Conservation (phyloP, 768 basidiomycete species). For the Leccinum truebloodii region DNA sequence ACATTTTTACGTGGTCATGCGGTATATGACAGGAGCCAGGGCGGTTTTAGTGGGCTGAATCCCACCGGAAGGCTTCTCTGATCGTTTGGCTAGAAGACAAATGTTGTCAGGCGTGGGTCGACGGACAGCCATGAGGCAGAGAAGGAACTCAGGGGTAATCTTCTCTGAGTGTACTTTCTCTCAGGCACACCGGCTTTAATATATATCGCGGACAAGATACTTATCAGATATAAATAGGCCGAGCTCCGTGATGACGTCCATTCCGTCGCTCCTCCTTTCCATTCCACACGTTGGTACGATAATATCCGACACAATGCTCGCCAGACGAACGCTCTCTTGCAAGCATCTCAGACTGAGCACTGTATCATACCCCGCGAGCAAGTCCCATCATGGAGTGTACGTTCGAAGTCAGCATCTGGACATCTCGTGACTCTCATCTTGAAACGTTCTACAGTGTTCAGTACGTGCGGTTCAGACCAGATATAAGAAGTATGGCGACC, state of each 20-base stretch:
- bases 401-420: conserved; percentile 6
- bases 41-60: conserved; percentile 36
- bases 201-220: not conserved
- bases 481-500: conserved; percentile 23
- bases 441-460: not conserved
- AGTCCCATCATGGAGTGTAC: conserved; percentile 10
- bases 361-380: not conserved
- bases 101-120: not conserved
- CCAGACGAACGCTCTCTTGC: conserved; percentile 10
- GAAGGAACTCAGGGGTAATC: no score
- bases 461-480: not conserved
- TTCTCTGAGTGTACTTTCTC: no score
- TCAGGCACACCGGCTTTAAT: no score
- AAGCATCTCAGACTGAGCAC: not conserved
- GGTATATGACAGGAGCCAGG: conserved; percentile 52
- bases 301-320: conserved; percentile 12
- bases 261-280: not conserved
- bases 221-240: not conserved
- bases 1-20: conserved; percentile 79
- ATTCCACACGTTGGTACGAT: not conserved
- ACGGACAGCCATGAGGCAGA: not conserved
- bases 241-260: not conserved
- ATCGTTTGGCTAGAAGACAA: not conserved
- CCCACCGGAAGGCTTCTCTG: conserved; percentile 39
- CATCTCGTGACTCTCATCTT: not conserved